Evolutionary conservation across 2,329 filamentous ascomycete species (phyloP), one percentile per base, ranked within the genome.

Genomic region (Diaporthe sp.): DNA sequence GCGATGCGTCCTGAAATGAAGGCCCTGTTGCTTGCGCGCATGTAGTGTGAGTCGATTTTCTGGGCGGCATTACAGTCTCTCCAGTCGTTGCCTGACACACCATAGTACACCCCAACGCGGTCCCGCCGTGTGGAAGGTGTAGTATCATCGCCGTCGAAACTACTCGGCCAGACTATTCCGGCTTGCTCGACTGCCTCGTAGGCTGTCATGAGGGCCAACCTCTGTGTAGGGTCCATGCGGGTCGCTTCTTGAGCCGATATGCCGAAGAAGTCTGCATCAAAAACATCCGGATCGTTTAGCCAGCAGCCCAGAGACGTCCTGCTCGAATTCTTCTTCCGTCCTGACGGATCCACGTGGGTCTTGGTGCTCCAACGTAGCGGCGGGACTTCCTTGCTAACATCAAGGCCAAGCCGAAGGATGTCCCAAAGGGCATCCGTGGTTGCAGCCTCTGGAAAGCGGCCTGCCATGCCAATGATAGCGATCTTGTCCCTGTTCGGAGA

Each of bases 81-180:
- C 57, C 82, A 81, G 13, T 77, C 76, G 25, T 76, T 90, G 76
- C 90, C 91, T 22, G 91, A 92, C 80, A 91, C 89, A 70, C 91
- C 91, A 78, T 92, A 92, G 82, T 92, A 93, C 0, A 89, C 91
- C 74, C 91, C 91, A 70, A 93, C 87, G 89, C 93, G 79, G 79
- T 22, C 79, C 76, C 88, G 15, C 42, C 39, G 59, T 15, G 37
- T 73, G 0, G 79, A 79, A 1, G 78, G 59, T 0, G 78, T 80
- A 5, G 68, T 31, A 55, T 78, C 74, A 1, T 77, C 42, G 15
- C 17, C 9, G 9, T 31, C 59, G 9, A 31, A 0, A 28, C n/a
- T 2, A 1, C 6, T 28, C 1, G 8, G 1, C 39, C n/a, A 65
- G 0, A 80, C 78, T 34, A 77, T 25, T 8, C 91, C 92, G 59